Percentiles rank a stretch among this genome's conserved stretches.
phyloP scores from a whole-genome alignment of 2,329 filamentous ascomycete species.

The Blastomyces parvus region DNA sequence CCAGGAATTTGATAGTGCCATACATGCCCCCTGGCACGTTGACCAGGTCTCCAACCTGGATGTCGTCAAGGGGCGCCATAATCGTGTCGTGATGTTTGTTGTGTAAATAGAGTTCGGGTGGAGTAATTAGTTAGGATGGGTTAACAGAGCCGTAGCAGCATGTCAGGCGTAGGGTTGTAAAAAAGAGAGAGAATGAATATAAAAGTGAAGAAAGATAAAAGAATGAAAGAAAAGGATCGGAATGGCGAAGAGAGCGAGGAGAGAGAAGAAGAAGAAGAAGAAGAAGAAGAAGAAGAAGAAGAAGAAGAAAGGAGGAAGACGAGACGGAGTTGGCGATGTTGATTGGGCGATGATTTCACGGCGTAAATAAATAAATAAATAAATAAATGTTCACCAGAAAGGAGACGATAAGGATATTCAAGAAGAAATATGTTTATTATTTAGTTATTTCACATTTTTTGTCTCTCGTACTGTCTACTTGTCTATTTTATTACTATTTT shows the following conservation, averaged over 20 bases:
- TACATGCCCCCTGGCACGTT: conserved; percentile 92
- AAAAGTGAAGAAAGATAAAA: background rate
- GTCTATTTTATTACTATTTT: too few relatives aligned
- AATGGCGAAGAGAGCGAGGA: too few relatives aligned
- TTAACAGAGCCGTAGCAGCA: background rate
- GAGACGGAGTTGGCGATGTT: too few relatives aligned
- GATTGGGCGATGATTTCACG: too few relatives aligned
- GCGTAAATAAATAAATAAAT: too few relatives aligned
- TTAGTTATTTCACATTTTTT: too few relatives aligned
- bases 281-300: background rate
- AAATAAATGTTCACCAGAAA: too few relatives aligned
- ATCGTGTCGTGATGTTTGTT: conserved; percentile 6
- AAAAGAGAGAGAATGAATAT: background rate
- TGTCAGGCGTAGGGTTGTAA: background rate
- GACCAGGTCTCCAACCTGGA: conserved; percentile 72
- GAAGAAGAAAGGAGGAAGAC: background rate
- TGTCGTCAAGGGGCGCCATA: conserved; percentile 38
- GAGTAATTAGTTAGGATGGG: background rate
- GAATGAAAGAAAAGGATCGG: background rate
- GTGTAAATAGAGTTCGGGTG: background rate
- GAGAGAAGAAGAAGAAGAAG: background rate
- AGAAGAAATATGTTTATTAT: too few relatives aligned
- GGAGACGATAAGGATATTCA: too few relatives aligned
- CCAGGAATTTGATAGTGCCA: conserved; percentile 81
- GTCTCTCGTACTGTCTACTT: too few relatives aligned